phyloP scores from a whole-genome alignment of 83 land plant species.

The Picea abies region DNA sequence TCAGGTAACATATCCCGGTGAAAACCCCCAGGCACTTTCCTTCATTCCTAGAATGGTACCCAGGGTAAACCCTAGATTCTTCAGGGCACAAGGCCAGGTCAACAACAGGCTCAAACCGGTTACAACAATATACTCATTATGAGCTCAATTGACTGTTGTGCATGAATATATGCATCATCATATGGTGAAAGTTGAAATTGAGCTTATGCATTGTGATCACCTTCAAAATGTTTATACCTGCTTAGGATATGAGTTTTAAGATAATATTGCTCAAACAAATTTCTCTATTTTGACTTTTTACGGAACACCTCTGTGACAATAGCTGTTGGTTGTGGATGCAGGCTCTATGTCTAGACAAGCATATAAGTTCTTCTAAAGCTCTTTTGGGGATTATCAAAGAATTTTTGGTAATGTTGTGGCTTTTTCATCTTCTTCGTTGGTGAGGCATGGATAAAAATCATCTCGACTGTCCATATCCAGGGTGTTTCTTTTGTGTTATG shows the following conservation, averaged over 20 bases:
- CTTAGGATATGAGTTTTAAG: neutral
- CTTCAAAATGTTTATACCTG: neutral
- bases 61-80: too few relatives aligned
- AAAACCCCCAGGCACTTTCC: too few relatives aligned
- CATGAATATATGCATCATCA: neutral
- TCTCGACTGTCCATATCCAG: conserved; percentile 90
- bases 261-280: neutral
- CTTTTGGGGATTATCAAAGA: neutral
- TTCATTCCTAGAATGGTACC: too few relatives aligned
- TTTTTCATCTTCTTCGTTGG: conserved; percentile 1
- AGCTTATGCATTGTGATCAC: neutral
- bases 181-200: neutral
- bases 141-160: too few relatives aligned
- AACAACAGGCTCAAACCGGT: too few relatives aligned
- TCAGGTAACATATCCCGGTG: too few relatives aligned
- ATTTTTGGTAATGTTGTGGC: conserved; percentile 9
- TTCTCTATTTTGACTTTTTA: neutral
- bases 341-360: neutral
- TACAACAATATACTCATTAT: too few relatives aligned
- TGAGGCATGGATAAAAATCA: conserved; percentile 74
- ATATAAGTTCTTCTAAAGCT: neutral
- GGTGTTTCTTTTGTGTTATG: conserved; percentile 98
- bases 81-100: too few relatives aligned
- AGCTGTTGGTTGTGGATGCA: neutral
- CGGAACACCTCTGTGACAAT: neutral